These are phyloP conservation scores for Carpediemonas membranifera DNA, from an alignment of 78 protist species.

Conservation along the genomic window DNA sequence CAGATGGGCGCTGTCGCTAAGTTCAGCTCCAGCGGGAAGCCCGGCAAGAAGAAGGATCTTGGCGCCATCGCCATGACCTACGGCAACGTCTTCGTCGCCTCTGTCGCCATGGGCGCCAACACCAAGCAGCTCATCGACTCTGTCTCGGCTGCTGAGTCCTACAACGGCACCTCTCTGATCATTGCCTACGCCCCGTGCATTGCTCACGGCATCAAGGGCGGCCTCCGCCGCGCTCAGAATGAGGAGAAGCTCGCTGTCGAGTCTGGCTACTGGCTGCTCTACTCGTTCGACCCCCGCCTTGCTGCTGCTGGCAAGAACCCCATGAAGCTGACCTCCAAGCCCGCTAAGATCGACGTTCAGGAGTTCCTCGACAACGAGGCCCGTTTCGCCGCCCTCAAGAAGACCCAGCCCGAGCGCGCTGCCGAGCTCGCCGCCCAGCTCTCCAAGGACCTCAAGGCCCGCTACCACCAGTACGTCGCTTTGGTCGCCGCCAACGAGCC, in stretches of 20 bases:
- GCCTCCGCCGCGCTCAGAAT: neutral
- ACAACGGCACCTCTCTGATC: slow-evolving; percentile 49
- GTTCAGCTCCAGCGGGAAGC: slow-evolving; percentile 47
- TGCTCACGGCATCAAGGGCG: slow-evolving; percentile 9
- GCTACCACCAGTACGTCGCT: too few relatives aligned
- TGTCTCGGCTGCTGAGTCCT: slow-evolving; percentile 14
- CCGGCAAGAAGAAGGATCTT: slow-evolving; percentile 36
- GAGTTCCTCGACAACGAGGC: slow-evolving; percentile 20
- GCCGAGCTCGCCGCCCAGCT: neutral
- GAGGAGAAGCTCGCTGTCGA: slow-evolving; percentile 18
- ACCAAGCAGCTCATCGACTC: neutral
- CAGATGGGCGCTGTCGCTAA: slow-evolving; percentile 32
- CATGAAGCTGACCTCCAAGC: slow-evolving; percentile 39
- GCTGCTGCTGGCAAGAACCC: slow-evolving; percentile 32
- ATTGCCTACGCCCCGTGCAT: slow-evolving; percentile 58
- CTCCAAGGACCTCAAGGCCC: neutral
- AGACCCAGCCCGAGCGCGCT: slow-evolving; percentile 3
- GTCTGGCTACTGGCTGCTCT: slow-evolving; percentile 61
- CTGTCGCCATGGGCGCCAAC: slow-evolving; percentile 15
- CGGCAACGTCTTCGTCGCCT: slow-evolving; percentile 25
- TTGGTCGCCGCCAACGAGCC: too few relatives aligned
- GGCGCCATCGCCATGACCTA: slow-evolving; percentile 5
- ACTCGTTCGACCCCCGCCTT: slow-evolving; percentile 45
- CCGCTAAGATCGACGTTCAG: neutral
- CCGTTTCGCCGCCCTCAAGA: slow-evolving; percentile 17